These are phyloP conservation scores for Trametes punicea DNA, from an alignment of 768 basidiomycete species.

Conservation along the genomic window DNA sequence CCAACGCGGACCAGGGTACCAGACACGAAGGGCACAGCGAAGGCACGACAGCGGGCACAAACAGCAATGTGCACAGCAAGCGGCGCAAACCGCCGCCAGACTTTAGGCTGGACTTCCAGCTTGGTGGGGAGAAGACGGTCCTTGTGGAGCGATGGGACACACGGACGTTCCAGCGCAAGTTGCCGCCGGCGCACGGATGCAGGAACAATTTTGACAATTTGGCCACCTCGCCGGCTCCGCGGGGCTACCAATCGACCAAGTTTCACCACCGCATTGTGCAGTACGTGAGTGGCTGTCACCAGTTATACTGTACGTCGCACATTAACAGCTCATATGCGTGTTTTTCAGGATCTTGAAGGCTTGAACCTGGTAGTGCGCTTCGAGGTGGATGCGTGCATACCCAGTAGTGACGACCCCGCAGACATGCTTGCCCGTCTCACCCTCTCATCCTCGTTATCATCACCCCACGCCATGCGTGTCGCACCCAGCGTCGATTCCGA, in stretches of 20 bases:
- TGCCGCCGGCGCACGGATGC: conserved; percentile 38
- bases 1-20: not conserved
- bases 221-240: conserved; percentile 7
- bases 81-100: not conserved
- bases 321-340: too few species aligned
- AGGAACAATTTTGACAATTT: conserved; percentile 54
- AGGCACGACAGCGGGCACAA: too few species aligned
- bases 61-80: not conserved
- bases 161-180: conserved; percentile 22
- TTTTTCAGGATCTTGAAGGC: conserved; percentile 19
- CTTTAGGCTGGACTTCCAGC: conserved; percentile 68
- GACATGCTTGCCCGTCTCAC: not conserved
- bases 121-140: conserved; percentile 54
- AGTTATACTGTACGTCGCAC: not conserved
- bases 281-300: conserved; percentile 16
- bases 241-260: conserved; percentile 10
- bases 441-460: not conserved
- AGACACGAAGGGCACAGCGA: too few species aligned
- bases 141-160: conserved; percentile 62
- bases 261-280: conserved; percentile 21
- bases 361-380: conserved; percentile 22
- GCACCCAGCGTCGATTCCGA: not conserved
- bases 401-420: not conserved
- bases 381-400: conserved; percentile 25
- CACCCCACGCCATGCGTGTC: not conserved